These are phyloP conservation scores for Cladochytrium replicatum DNA, from an alignment of 192 early-diverging fungal species.

Conservation along the genomic window DNA sequence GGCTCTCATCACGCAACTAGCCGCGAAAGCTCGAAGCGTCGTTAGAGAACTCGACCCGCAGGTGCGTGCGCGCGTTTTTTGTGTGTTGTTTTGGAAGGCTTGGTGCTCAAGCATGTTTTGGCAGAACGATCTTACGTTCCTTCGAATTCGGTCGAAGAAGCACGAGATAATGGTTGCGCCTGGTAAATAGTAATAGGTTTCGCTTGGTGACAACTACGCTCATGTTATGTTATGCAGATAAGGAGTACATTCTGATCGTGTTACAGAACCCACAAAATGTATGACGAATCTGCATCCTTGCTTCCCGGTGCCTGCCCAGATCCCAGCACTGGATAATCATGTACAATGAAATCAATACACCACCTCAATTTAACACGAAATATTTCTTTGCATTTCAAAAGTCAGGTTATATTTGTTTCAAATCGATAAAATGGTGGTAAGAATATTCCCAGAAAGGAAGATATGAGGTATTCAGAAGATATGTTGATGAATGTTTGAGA, in stretches of 20 bases:
- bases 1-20: constrained; percentile 71
- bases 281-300: too few relatives aligned
- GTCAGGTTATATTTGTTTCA: too few relatives aligned
- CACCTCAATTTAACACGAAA: too few relatives aligned
- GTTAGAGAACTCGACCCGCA: constrained; percentile 76
- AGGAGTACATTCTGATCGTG: constrained; percentile 76
- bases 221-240: constrained; percentile 36
- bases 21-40: constrained; percentile 61
- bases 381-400: too few relatives aligned
- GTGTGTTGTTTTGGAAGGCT: background rate
- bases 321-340: too few relatives aligned
- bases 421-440: too few relatives aligned
- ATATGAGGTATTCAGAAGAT: too few relatives aligned
- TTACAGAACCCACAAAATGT: constrained; percentile 75
- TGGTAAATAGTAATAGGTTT: constrained; percentile 34
- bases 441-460: too few relatives aligned
- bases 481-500: too few relatives aligned
- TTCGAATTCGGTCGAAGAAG: constrained; percentile 86
- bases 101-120: background rate
- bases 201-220: background rate
- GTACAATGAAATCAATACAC: too few relatives aligned
- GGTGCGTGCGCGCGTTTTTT: constrained; percentile 26
- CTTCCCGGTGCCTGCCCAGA: too few relatives aligned
- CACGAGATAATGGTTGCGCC: constrained; percentile 96
- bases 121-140: constrained; percentile 87